phyloP scores from a whole-genome alignment of 23 red algal species.

The Cyanidiococcus yangmingshanensis region DNA sequence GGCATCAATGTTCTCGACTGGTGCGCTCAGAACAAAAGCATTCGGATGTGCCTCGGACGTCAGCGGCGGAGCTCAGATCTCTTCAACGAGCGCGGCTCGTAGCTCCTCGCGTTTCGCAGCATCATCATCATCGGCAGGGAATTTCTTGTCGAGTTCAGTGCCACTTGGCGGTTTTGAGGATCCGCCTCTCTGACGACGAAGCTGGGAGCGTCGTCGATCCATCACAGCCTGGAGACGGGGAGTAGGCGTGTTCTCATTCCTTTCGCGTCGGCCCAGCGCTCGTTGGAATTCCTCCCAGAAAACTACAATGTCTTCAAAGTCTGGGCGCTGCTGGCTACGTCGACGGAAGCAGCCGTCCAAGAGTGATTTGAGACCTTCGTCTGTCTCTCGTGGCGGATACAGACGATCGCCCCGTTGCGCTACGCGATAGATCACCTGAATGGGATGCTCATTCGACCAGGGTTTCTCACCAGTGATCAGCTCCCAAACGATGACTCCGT shows the following conservation, averaged over 20 bases:
- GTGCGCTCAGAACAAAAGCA: no score
- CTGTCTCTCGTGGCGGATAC: slow-evolving; percentile 45
- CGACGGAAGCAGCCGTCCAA: slow-evolving; percentile 1
- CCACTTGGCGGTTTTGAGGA: no score
- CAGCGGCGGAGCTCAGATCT: no score
- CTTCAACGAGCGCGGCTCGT: no score
- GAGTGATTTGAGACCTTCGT: background rate
- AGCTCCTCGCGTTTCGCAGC: no score
- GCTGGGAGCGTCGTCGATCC: background rate
- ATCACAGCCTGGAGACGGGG: background rate
- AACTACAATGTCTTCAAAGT: background rate
- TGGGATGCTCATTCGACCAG: slow-evolving; percentile 95
- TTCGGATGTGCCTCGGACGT: no score
- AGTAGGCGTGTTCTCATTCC: background rate
- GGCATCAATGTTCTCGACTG: no score
- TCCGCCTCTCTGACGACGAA: no score
- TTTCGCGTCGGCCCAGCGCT: background rate
- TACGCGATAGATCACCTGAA: slow-evolving; percentile 89
- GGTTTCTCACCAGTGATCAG: slow-evolving; percentile 95
- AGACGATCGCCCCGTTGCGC: slow-evolving; percentile 66
- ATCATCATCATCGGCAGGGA: no score
- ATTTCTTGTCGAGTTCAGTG: no score
- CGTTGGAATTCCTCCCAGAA: slow-evolving; percentile 7
- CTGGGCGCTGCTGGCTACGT: background rate
- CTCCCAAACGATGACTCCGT: slow-evolving; percentile 98